Percentiles rank a stretch among this genome's conserved stretches.
Evolutionary conservation across 129 eudicot genomes (phyloP).

Genomic region (Tagetes patula): DNA sequence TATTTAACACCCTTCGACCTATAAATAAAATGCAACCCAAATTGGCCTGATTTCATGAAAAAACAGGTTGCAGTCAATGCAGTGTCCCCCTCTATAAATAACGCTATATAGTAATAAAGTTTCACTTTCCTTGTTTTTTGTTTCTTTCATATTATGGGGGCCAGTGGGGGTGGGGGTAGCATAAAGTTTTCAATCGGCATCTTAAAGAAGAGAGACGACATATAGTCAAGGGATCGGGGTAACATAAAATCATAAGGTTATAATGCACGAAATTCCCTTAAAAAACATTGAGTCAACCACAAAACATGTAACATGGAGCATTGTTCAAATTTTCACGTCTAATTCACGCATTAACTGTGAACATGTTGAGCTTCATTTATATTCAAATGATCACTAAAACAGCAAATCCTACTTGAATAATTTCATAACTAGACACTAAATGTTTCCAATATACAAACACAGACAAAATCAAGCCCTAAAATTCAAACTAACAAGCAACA

Average conservation of each 20-base stretch:
- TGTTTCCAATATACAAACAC: not conserved
- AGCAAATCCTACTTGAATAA: not conserved
- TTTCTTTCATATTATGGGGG: not conserved
- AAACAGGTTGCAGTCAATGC: not conserved
- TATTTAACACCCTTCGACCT: not conserved
- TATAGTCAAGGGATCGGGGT: not conserved
- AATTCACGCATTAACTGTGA: not conserved
- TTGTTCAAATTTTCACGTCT: not conserved
- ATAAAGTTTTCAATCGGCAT: not conserved
- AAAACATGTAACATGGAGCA: not conserved
- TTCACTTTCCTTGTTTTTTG: not conserved
- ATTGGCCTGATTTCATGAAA: not conserved
- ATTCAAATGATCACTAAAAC: not conserved
- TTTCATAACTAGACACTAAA: not conserved
- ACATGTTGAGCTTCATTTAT: not conserved
- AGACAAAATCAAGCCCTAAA: conserved; percentile 12
- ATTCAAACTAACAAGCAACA: conserved; percentile 1
- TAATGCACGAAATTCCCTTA: conserved; percentile 7
- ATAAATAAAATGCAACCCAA: not conserved
- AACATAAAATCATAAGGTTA: conserved; percentile 3
- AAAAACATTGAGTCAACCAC: not conserved
- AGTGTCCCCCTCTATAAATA: not conserved
- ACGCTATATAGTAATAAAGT: not conserved
- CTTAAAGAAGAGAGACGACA: not conserved
- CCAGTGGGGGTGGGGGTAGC: not conserved